These are phyloP conservation scores for Clarireedia homoeocarpa DNA, from an alignment of 2,329 filamentous ascomycete genomes.

Conservation along the genomic window DNA sequence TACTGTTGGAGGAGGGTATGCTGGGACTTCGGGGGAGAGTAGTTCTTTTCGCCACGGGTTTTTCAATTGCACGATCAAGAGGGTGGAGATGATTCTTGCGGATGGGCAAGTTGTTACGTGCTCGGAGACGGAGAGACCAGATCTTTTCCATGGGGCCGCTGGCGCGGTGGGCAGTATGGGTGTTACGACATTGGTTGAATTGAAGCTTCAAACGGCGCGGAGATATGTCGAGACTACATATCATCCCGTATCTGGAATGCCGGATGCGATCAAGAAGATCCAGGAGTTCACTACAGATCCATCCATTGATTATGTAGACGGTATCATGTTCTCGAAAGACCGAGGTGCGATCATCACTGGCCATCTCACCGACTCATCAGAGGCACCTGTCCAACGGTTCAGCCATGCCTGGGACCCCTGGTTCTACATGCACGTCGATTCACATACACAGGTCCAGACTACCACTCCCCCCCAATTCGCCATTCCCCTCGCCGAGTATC, in stretches of 20 bases:
- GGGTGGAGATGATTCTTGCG: slow-evolving; percentile 54
- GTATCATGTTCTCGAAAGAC: slow-evolving; percentile 42
- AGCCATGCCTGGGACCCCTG: slow-evolving; percentile 49
- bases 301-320: slow-evolving; percentile 53
- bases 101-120: slow-evolving; percentile 47
- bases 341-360: slow-evolving; percentile 48
- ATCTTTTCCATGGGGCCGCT: slow-evolving; percentile 52
- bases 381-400: slow-evolving; percentile 35
- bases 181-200: slow-evolving; percentile 50
- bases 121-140: slow-evolving; percentile 38
- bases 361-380: slow-evolving; percentile 34
- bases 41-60: slow-evolving; percentile 58
- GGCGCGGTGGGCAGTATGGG: slow-evolving; percentile 54
- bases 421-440: slow-evolving; percentile 56
- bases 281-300: slow-evolving; percentile 27
- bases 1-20: slow-evolving; percentile 59
- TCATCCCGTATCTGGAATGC: slow-evolving; percentile 35
- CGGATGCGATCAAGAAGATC: slow-evolving; percentile 37
- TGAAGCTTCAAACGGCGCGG: slow-evolving; percentile 46
- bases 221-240: slow-evolving; percentile 50
- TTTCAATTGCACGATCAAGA: slow-evolving; percentile 55
- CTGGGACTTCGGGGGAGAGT: slow-evolving; percentile 60
- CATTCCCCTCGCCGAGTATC: slow-evolving; percentile 43
- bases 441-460: slow-evolving; percentile 16
- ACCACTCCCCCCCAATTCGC: slow-evolving; percentile 27